phyloP scores from a whole-genome alignment of 805 yeast species.

The Hanseniaspora taiwanica region DNA sequence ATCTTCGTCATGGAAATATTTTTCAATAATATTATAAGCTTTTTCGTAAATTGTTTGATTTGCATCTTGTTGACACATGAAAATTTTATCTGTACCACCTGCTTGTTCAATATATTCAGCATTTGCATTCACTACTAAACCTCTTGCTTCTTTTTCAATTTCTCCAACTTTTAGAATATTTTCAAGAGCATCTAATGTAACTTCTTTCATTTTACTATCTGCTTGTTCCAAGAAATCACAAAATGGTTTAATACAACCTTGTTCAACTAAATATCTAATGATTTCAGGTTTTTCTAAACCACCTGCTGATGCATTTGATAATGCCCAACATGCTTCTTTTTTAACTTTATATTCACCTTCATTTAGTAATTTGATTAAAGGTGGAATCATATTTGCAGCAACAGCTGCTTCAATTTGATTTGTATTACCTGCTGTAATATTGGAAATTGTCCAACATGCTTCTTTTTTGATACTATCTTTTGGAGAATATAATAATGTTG shows the following conservation, averaged over 20 bases:
- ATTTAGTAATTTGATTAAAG: slow-evolving; percentile 63
- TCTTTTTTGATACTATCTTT: slow-evolving; percentile 92
- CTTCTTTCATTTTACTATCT: slow-evolving; percentile 86
- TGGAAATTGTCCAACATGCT: slow-evolving; percentile 98
- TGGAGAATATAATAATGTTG: slow-evolving; percentile 64
- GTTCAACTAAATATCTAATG: slow-evolving; percentile 80
- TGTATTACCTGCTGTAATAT: slow-evolving; percentile 93
- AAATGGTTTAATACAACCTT: slow-evolving; percentile 94
- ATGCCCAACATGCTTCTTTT: slow-evolving; percentile 99
- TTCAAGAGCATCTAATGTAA: slow-evolving; percentile 88
- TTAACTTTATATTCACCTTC: slow-evolving; percentile 90
- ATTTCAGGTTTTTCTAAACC: slow-evolving; percentile 87
- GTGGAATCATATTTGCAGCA: slow-evolving; percentile 88
- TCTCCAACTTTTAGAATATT: slow-evolving; percentile 93
- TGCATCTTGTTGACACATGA: slow-evolving; percentile 80
- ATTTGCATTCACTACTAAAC: slow-evolving; percentile 62
- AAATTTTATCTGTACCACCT: slow-evolving; percentile 94
- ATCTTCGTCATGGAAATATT: slow-evolving; percentile 79
- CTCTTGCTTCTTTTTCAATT: slow-evolving; percentile 68
- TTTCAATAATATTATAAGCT: slow-evolving; percentile 81
- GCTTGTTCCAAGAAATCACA: slow-evolving; percentile 84
- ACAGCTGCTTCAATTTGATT: slow-evolving; percentile 96
- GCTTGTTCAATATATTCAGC: slow-evolving; percentile 94
- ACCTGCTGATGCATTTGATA: slow-evolving; percentile 94
- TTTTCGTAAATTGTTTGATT: slow-evolving; percentile 87